Conservation (phyloP, 805 yeast species). For the Barnettozyma pratensis region DNA sequence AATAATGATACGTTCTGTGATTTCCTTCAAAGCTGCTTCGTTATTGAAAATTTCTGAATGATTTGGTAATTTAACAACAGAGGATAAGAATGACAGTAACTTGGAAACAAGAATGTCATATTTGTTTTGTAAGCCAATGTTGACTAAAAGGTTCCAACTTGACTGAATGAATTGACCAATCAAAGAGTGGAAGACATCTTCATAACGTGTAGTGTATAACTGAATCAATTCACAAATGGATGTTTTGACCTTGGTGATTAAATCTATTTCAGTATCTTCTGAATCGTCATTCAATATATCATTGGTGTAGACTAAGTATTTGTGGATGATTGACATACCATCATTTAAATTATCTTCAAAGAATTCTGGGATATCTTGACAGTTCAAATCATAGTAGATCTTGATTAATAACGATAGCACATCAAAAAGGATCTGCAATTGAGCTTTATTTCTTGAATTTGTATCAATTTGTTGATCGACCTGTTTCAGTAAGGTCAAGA, state of each 20-base stretch:
- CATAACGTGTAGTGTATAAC: constrained; percentile 84
- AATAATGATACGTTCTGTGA: constrained; percentile 76
- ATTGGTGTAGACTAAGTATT: constrained; percentile 63
- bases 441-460: constrained; percentile 40
- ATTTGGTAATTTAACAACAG: constrained; percentile 66
- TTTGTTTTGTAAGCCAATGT: constrained; percentile 64
- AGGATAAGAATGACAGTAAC: constrained; percentile 74
- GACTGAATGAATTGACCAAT: constrained; percentile 75
- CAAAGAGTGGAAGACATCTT: constrained; percentile 81
- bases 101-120: constrained; percentile 82
- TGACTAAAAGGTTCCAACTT: constrained; percentile 71
- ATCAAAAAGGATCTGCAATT: constrained; percentile 56
- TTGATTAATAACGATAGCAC: constrained; percentile 68
- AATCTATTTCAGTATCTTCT: constrained; percentile 66
- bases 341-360: constrained; percentile 82
- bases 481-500: constrained; percentile 57
- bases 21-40: constrained; percentile 61
- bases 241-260: constrained; percentile 68
- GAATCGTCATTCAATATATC: constrained; percentile 49
- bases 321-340: constrained; percentile 79
- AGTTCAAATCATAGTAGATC: constrained; percentile 87
- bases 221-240: constrained; percentile 81
- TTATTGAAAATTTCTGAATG: constrained; percentile 61
- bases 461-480: constrained; percentile 62
- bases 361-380: constrained; percentile 97